These are phyloP conservation scores for Rhodofomes roseus DNA, from an alignment of 1,284 basidiomycete genomes.

Conservation along the genomic window DNA sequence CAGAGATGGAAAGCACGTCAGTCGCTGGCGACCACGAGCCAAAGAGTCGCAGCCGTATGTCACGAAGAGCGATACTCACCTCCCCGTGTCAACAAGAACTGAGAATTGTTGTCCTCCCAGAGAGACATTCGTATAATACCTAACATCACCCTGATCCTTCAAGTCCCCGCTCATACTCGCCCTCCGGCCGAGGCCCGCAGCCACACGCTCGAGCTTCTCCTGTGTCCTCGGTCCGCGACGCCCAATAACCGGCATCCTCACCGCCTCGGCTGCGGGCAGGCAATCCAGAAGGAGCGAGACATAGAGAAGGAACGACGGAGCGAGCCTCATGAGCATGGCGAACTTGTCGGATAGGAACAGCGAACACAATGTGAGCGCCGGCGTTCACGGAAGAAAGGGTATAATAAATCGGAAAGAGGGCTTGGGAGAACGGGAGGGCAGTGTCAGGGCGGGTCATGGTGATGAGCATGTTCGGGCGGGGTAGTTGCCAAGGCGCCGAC, in stretches of 20 bases:
- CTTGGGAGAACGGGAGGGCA: constrained; percentile 1
- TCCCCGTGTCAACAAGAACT: constrained; percentile 65
- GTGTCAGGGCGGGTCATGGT: background rate
- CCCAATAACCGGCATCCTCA: constrained; percentile 20
- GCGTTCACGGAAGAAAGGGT: background rate
- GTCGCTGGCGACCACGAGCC: too few species aligned
- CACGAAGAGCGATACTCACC: constrained; percentile 32
- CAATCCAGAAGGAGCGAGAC: constrained; percentile 26
- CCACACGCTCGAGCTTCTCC: constrained; percentile 4
- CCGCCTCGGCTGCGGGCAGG: constrained; percentile 6
- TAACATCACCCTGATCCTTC: constrained; percentile 41
- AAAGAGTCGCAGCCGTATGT: background rate
- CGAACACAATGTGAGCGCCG: background rate
- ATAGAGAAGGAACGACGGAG: constrained; percentile 23
- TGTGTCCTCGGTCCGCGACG: constrained; percentile 4
- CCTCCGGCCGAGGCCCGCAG: constrained; percentile 12
- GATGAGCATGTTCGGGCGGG: background rate
- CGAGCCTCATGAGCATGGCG: constrained; percentile 19
- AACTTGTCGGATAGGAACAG: background rate
- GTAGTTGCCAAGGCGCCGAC: constrained; percentile 3
- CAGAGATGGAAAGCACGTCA: too few species aligned
- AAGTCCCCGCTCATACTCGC: constrained; percentile 26
- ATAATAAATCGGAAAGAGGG: background rate
- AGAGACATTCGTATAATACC: constrained; percentile 50
- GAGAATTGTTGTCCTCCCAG: constrained; percentile 45